A percentile compares a stretch with the other conserved stretches of the same genome.
Conservation (phyloP, 169 alveolate genomes). For the Plasmodium ovale region DNA sequence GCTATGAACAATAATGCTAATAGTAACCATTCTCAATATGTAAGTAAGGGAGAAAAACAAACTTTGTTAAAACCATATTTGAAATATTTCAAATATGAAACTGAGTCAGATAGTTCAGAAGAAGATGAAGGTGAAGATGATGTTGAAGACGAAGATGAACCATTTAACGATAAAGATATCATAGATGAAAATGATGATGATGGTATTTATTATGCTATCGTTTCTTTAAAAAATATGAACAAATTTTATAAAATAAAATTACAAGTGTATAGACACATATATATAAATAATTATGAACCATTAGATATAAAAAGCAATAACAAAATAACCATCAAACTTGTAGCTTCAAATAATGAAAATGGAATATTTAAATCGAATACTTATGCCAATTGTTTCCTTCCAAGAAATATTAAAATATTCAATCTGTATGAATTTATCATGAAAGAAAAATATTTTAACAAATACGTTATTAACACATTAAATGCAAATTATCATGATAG, state of each 20-base stretch:
- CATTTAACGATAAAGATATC: constrained; percentile 72
- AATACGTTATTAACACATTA: constrained; percentile 78
- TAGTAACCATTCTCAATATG: neutral
- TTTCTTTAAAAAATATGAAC: constrained; percentile 78
- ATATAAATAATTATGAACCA: constrained; percentile 67
- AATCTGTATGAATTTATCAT: constrained; percentile 77
- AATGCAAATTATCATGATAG: constrained; percentile 77
- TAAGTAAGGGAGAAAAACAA: constrained; percentile 26
- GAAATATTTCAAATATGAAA: constrained; percentile 56
- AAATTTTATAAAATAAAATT: constrained; percentile 67
- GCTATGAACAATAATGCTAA: neutral
- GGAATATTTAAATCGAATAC: constrained; percentile 62
- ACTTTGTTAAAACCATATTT: constrained; percentile 51
- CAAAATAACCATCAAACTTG: constrained; percentile 77
- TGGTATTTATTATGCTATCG: constrained; percentile 73
- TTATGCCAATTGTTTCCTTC: constrained; percentile 76
- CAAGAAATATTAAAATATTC: constrained; percentile 75
- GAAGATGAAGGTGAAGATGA: constrained; percentile 75
- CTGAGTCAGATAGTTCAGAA: constrained; percentile 32
- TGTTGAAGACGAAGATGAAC: constrained; percentile 58
- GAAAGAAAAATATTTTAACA: constrained; percentile 77
- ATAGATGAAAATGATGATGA: constrained; percentile 75
- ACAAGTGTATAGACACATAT: constrained; percentile 63
- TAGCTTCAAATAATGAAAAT: constrained; percentile 77
- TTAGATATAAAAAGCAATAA: constrained; percentile 76